Evolutionary conservation across 2,329 filamentous ascomycete genomes (phyloP), one percentile per base, ranked within the genome.

Genomic region (Lachnellula occidentalis): DNA sequence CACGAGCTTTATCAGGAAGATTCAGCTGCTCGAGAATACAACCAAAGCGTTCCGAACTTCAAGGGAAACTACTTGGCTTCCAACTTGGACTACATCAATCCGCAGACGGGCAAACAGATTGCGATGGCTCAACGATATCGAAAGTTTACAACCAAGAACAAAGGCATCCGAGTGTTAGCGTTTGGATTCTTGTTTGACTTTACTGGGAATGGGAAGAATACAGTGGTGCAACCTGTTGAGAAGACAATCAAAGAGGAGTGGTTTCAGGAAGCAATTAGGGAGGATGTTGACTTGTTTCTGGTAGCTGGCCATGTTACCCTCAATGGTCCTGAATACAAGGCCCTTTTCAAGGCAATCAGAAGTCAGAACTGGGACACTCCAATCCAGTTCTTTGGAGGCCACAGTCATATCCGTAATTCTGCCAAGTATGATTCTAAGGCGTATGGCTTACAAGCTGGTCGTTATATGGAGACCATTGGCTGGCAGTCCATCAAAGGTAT

Each of bases 151-250:
- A 99, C 94, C 5, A 91, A 92, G 76, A 90, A 95, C 61, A 89
- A 90, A 62, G 88, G 87, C 4, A 84, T 96, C 56, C 81, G 87
- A 15, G 83, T 99, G 55, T 76, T 95, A 48, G 89, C 92, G 0
- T 92, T 99, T 70, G 94, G 94, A 2, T 97, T 99, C 71, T 74
- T 99, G 3, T 99, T 96, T 71, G 85, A 99, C 72, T 99, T 99
- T 65, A 89, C 82, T 1, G 85, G 86, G 17, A 96, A 96, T 69
- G 87, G 87, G 53, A 94, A 96, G 69, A 97, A 97, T 70, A 95
- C 90, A 0, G 76, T 90, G 3, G 89, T 97, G 0, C 85, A 90
- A 62, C 81, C 80, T 0, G 92, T 96, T 2, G 82, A 87, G 61
- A 80, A 95, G 8, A 87, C 90, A 0, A 79, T 97, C 63, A 83